phyloP scores from a whole-genome alignment of 169 alveolate genomes.

The Babesia ovis region DNA sequence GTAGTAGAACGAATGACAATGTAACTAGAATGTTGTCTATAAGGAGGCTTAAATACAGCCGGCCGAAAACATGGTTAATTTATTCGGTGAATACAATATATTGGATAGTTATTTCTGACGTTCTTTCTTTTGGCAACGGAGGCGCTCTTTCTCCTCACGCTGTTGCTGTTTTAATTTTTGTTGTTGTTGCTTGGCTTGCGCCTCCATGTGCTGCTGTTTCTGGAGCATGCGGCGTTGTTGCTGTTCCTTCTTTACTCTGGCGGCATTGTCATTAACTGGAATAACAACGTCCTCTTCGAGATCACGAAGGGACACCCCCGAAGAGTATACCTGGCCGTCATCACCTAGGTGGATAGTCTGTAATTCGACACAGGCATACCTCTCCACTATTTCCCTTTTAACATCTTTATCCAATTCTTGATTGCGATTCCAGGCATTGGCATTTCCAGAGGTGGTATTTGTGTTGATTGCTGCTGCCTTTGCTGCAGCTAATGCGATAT shows the following conservation, averaged over 20 bases:
- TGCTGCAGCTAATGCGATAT: constrained; percentile 8
- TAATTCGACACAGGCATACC: constrained; percentile 23
- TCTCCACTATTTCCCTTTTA: constrained; percentile 14
- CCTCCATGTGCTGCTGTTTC: constrained; percentile 37
- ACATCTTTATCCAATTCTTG: constrained; percentile 11
- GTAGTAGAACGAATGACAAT: neutral
- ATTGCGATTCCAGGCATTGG: neutral
- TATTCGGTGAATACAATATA: neutral
- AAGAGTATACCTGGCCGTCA: constrained; percentile 19
- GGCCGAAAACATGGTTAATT: neutral
- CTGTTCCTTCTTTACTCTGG: constrained; percentile 20
- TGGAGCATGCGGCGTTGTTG: constrained; percentile 20
- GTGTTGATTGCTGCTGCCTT: neutral
- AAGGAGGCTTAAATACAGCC: neutral
- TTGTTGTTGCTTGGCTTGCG: constrained; percentile 25
- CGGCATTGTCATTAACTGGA: constrained; percentile 25
- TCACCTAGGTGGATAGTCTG: constrained; percentile 27
- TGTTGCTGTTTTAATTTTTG: constrained; percentile 29
- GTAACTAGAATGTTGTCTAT: neutral
- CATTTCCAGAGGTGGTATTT: neutral
- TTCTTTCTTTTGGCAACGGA: constrained; percentile 40
- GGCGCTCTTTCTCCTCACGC: constrained; percentile 29
- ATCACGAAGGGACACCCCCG: constrained; percentile 8
- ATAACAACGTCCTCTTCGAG: constrained; percentile 7
- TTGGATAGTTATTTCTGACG: constrained; percentile 3